A percentile compares a stretch with the other conserved stretches of the same genome.
Conservation (phyloP, 495 filamentous ascomycete genomes). For the Paragyromitra xinjiangensis region DNA sequence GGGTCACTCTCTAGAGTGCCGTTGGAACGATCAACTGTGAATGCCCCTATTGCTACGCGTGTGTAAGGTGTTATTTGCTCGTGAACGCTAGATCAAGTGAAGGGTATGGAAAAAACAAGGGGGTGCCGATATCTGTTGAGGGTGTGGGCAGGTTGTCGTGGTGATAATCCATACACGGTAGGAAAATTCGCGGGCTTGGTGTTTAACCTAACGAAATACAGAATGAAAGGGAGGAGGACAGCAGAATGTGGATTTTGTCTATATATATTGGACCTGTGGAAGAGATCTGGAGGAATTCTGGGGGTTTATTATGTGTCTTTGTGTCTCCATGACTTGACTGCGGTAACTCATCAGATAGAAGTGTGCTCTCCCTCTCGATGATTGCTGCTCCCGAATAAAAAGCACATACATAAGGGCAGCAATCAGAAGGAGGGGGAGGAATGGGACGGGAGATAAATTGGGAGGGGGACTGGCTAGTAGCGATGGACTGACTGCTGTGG, state of each 20-base stretch:
- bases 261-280: conserved; percentile 43
- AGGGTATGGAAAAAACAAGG: conserved; percentile 32
- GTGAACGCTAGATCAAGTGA: conserved; percentile 49
- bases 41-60: conserved; percentile 46
- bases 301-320: conserved; percentile 43
- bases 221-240: conserved; percentile 25
- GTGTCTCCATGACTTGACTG: conserved; percentile 45
- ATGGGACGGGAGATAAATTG: conserved; percentile 19
- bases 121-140: conserved; percentile 31
- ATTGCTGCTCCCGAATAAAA: conserved; percentile 52
- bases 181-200: conserved; percentile 22
- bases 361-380: conserved; percentile 47
- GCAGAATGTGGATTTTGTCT: conserved; percentile 33
- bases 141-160: conserved; percentile 31
- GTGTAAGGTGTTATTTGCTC: conserved; percentile 45
- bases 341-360: conserved; percentile 51
- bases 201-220: conserved; percentile 24
- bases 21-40: conserved; percentile 43
- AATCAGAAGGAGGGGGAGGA: conserved; percentile 36
- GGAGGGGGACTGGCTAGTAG: conserved; percentile 20
- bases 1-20: conserved; percentile 28
- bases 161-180: conserved; percentile 24
- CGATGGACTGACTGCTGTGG: conserved; percentile 37
- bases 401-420: conserved; percentile 49
- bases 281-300: conserved; percentile 9